Evolutionary conservation across 306 rosid species (phyloP).

Genomic region (Prunus kanzakura): DNA sequence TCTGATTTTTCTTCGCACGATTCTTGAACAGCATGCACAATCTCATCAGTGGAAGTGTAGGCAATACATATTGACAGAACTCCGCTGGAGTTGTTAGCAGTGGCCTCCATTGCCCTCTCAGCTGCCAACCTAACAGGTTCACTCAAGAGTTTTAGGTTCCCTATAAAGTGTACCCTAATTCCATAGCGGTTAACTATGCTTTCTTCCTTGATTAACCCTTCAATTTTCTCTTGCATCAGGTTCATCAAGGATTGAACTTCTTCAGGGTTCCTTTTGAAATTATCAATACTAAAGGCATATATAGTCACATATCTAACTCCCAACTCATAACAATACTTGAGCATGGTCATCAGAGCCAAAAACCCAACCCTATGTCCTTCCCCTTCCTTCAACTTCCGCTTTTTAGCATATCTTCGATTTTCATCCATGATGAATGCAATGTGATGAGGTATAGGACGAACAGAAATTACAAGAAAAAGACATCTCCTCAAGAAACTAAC

Average conservation of each 20-base stretch:
- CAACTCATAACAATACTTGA: constrained; percentile 33
- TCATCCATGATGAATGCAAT: constrained; percentile 47
- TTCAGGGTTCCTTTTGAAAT: constrained; percentile 33
- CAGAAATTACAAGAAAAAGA: constrained; percentile 23
- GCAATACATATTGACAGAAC: constrained; percentile 44
- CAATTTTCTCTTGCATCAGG: constrained; percentile 40
- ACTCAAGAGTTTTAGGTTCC: constrained; percentile 33
- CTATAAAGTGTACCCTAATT: constrained; percentile 33
- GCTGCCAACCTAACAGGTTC: constrained; percentile 38
- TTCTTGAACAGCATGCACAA: constrained; percentile 39
- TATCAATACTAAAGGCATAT: constrained; percentile 42
- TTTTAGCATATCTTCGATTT: constrained; percentile 34
- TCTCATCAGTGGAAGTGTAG: constrained; percentile 44
- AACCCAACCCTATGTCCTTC: constrained; percentile 32
- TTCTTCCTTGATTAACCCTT: constrained; percentile 31
- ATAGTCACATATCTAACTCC: constrained; percentile 39
- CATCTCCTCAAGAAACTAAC: constrained; percentile 27
- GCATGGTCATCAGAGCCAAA: constrained; percentile 30
- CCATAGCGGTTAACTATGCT: constrained; percentile 30
- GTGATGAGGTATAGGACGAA: constrained; percentile 33
- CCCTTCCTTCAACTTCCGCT: constrained; percentile 22
- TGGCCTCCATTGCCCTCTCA: constrained; percentile 38
- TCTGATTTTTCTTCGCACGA: constrained; percentile 38
- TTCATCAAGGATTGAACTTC: constrained; percentile 43
- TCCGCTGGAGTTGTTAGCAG: constrained; percentile 30